phyloP scores from a whole-genome alignment of 768 basidiomycete genomes.

The Boletus vinaceobasis region DNA sequence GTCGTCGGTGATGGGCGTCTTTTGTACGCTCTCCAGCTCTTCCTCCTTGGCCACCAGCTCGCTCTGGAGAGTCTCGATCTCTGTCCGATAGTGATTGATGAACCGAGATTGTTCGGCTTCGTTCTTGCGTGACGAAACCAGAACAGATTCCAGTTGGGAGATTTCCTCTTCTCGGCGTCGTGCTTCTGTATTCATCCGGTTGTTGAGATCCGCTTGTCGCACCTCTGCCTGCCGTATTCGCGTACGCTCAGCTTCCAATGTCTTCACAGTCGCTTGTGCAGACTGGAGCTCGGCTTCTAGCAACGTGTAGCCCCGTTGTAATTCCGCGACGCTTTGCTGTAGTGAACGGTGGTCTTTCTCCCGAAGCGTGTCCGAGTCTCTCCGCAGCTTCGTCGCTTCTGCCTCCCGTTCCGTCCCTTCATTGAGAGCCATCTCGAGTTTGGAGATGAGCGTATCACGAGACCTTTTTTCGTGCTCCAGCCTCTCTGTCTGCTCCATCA shows the following conservation, averaged over 20 bases:
- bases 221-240: constrained; percentile 53
- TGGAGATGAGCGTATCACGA: constrained; percentile 54
- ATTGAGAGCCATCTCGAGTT: constrained; percentile 58
- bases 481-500: constrained; percentile 59
- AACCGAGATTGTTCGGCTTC: constrained; percentile 64
- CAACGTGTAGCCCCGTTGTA: constrained; percentile 59
- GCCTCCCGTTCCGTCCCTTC: constrained; percentile 53
- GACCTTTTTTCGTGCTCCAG: constrained; percentile 52
- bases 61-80: constrained; percentile 64
- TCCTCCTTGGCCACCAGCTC: constrained; percentile 62
- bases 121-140: constrained; percentile 44
- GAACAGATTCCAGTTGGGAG: constrained; percentile 46
- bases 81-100: constrained; percentile 60
- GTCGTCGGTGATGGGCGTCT: constrained; percentile 39
- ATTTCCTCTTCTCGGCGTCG: constrained; percentile 55
- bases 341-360: constrained; percentile 52
- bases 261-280: constrained; percentile 49
- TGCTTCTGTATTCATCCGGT: constrained; percentile 45
- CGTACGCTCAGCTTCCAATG: constrained; percentile 64
- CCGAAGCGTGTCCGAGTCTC: constrained; percentile 42
- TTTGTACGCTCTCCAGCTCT: constrained; percentile 57
- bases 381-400: constrained; percentile 41
- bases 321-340: constrained; percentile 50
- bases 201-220: constrained; percentile 56
- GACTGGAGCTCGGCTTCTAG: constrained; percentile 61